Conservation (phyloP, 352 stramenopile species). For the Blastocystis sp. region DNA sequence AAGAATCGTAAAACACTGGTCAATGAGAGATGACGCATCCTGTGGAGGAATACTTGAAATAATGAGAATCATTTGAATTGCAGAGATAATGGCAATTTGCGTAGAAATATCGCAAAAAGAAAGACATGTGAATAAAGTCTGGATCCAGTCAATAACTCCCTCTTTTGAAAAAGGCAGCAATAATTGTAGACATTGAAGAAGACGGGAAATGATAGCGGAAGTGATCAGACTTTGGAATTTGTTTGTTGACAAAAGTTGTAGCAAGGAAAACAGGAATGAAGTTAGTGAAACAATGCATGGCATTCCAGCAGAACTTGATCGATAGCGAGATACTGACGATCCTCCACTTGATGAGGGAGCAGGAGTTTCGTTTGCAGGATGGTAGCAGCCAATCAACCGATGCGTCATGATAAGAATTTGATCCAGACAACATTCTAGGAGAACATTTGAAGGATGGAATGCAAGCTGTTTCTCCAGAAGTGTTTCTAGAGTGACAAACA, state of each 20-base stretch:
- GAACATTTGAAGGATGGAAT: not conserved
- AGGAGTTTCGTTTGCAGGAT: not conserved
- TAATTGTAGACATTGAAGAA: not conserved
- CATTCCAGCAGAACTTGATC: not conserved
- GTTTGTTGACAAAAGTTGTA: not conserved
- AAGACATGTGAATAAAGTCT: not conserved
- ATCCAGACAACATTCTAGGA: not conserved
- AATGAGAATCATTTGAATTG: not conserved
- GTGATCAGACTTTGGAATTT: not conserved
- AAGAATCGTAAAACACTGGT: not conserved
- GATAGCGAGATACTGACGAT: not conserved
- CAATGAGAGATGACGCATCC: not conserved
- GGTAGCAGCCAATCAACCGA: not conserved
- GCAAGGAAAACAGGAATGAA: not conserved
- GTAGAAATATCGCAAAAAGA: not conserved
- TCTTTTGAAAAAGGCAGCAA: not conserved
- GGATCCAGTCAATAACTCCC: not conserved
- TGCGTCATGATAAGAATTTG: not conserved
- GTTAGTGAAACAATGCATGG: not conserved
- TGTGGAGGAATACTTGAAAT: not conserved
- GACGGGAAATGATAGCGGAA: not conserved
- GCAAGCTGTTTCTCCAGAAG: not conserved
- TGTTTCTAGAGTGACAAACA: not conserved
- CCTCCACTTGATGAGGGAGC: not conserved
- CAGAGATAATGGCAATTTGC: not conserved